Evolutionary conservation across 768 basidiomycete genomes (phyloP).

Genomic region (Termitomyces eurrhizus): DNA sequence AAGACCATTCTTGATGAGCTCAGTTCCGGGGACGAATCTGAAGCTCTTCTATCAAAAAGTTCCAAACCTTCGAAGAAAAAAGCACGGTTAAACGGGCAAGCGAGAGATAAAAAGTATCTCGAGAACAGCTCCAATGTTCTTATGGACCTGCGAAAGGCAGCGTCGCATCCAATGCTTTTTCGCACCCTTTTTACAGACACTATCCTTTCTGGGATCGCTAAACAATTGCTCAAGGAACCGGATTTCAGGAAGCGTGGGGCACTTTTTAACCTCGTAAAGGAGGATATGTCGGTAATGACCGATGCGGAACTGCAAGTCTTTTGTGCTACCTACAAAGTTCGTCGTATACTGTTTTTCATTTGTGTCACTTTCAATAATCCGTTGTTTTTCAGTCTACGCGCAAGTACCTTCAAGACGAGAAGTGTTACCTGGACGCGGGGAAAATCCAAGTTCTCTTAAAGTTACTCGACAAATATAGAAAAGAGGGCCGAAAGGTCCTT

Average conservation of each 20-base stretch:
- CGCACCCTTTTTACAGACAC: conserved; percentile 79
- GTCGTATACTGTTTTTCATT: conserved; percentile 13
- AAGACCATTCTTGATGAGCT: conserved; percentile 66
- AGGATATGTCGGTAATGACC: conserved; percentile 98
- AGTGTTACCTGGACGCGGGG: conserved; percentile 82
- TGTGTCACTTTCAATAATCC: background rate
- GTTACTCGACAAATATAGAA: conserved; percentile 64
- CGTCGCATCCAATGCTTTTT: conserved; percentile 96
- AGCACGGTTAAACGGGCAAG: conserved; percentile 33
- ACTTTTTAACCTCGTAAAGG: conserved; percentile 81
- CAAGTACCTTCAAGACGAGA: conserved; percentile 68
- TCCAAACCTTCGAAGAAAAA: conserved; percentile 42
- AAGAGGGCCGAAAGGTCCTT: conserved; percentile 75
- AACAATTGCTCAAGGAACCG: conserved; percentile 82
- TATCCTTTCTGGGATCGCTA: conserved; percentile 69
- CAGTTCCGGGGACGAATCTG: conserved; percentile 20
- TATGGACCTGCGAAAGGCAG: conserved; percentile 96
- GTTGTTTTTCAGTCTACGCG: conserved; percentile 52
- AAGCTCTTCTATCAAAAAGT: conserved; percentile 21
- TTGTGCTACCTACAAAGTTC: conserved; percentile 81
- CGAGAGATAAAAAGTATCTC: conserved; percentile 63
- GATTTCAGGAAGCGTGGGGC: conserved; percentile 86
- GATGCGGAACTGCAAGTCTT: conserved; percentile 93
- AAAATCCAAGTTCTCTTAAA: conserved; percentile 75
- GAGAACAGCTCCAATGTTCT: conserved; percentile 91